A percentile compares a stretch with the other conserved stretches of the same genome.
These are phyloP conservation scores for cucumber (Cucumis sativus) DNA, from an alignment of 306 rosid species.

Conservation along the genomic window Cucumber_9930_V3 NC_026659.2:5024001-5024500, in stretches of 20 bases:
- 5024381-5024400: constrained; percentile 72
- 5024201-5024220: constrained; percentile 75
- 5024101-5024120: constrained; percentile 67
- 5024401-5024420: constrained; percentile 97
- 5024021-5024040: constrained; percentile 22
- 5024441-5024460: constrained; percentile 90
- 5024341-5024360: constrained; percentile 63
- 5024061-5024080: constrained; percentile 31
- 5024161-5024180: constrained; percentile 81
- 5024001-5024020: constrained; percentile 26
- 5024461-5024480: constrained; percentile 95
- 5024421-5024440: constrained; percentile 74
- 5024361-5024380: constrained; percentile 73
- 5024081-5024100: constrained; percentile 84
- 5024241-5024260: constrained; percentile 82
- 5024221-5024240: constrained; percentile 79
- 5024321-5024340: constrained; percentile 81
- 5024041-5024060: constrained; percentile 20
- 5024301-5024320: constrained; percentile 85
- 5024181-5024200: constrained; percentile 53
- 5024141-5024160: constrained; percentile 97
- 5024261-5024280: constrained; percentile 76
- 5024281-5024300: constrained; percentile 87
- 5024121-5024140: constrained; percentile 83
- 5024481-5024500: constrained; percentile 79